Evolutionary conservation across 257 asterid genomes (phyloP), one percentile per base, ranked within the genome.

Genomic region (Lycium ferocissimum): DNA sequence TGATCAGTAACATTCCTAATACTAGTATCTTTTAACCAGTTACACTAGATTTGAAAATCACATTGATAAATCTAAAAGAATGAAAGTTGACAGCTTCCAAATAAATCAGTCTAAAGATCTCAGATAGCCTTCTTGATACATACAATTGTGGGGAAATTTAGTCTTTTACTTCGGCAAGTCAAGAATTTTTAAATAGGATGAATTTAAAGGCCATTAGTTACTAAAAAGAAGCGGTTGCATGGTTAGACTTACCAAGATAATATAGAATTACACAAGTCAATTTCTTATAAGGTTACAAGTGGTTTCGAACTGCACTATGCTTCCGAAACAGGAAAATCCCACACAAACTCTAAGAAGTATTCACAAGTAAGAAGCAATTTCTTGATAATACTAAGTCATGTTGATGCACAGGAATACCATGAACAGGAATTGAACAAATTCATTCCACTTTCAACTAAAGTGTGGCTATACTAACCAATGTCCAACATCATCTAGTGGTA

Each of bases 221-320:
- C 43, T 38, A 2, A 38, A 38, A 38, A 38, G 4, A 38, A 38
- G 43, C 4, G 43, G 43, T 75, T 51, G 7, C 7, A 81, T n/a
- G 43, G 2, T 38, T 5, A 38, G 4, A 38, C 43, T 38, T 37
- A n/a, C 56, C 82, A 26, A 35, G 82, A 56, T 33, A 22, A 11
- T 57, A 9, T 26, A 14, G 22, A 80, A 38, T 4, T 58, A n/a
- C 15, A 18, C n/a, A 18, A 47, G 75, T 33, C 51, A 49, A 3
- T 0, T 80, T 79, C 94, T 87, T 92, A 95, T 2, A n/a, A n/a
- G n/a, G n/a, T n/a, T n/a, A n/a, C n/a, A n/a, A n/a, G 45, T 40
- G 45, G 45, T 40, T 40, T 40, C 45, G 45, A 6, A 40, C 45
- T n/a, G n/a, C n/a, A n/a, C n/a, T n/a, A n/a, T 40, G 45, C 45